phyloP scores from a whole-genome alignment of 176 grass and related monocot genomes.

The Rhynchospora tenuis region DNA sequence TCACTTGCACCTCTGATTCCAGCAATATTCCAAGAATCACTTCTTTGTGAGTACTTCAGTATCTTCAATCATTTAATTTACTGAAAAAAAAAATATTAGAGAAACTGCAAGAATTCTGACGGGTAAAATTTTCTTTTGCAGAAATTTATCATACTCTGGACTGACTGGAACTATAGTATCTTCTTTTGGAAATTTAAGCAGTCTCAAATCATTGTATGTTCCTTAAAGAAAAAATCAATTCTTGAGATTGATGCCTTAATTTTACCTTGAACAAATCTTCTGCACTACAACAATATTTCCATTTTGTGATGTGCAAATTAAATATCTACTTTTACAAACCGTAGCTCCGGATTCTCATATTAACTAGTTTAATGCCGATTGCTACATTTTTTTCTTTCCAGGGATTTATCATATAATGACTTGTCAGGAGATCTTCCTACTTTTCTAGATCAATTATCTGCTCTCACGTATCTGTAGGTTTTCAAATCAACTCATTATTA shows the following conservation, averaged over 20 bases:
- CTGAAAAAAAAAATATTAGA: background rate
- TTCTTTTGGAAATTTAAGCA: conserved; percentile 27
- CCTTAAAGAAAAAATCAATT: background rate
- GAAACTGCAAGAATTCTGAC: background rate
- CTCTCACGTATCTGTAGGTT: conserved; percentile 41
- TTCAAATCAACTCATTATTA: background rate
- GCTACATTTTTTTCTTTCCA: conserved; percentile 19
- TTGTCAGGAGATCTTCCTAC: conserved; percentile 42
- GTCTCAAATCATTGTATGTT: conserved; percentile 23
- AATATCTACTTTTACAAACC: background rate
- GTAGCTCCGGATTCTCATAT: background rate
- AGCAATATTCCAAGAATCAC: conserved; percentile 23
- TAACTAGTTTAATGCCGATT: background rate
- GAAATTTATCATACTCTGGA: conserved; percentile 15
- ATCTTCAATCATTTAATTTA: background rate
- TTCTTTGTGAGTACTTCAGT: conserved; percentile 18
- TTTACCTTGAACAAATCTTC: background rate
- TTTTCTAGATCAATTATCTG: conserved; percentile 21
- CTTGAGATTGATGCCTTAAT: background rate
- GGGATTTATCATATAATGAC: conserved; percentile 50
- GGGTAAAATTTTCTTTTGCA: background rate
- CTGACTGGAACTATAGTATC: conserved; percentile 20
- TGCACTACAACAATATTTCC: background rate
- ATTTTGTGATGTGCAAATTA: background rate
- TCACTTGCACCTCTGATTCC: conserved; percentile 21